phyloP scores from a whole-genome alignment of 2,329 filamentous ascomycete species.

The Fusarium cicatricum region DNA sequence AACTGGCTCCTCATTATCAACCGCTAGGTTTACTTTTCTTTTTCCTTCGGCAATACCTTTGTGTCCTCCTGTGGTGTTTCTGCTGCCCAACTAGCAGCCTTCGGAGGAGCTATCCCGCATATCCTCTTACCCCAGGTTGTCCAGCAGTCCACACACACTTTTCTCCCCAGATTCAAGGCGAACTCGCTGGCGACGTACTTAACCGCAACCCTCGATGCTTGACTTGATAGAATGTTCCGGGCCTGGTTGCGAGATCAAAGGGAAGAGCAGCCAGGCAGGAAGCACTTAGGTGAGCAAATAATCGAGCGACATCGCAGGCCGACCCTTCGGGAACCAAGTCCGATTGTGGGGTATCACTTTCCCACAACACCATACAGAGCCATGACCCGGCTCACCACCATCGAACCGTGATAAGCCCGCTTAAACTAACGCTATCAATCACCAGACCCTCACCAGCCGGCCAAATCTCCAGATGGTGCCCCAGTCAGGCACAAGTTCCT shows the following conservation, averaged over 20 bases:
- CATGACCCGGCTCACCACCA: conserved; percentile 22
- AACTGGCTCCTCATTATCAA: conserved; percentile 23
- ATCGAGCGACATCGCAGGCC: conserved; percentile 26
- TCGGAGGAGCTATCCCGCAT: conserved; percentile 24
- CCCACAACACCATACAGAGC: conserved; percentile 7
- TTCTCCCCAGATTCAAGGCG: conserved; percentile 32
- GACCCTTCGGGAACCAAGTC: conserved; percentile 21
- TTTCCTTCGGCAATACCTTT: conserved; percentile 24
- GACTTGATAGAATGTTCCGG: conserved; percentile 13
- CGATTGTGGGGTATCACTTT: conserved; percentile 34
- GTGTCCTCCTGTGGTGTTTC: conserved; percentile 6
- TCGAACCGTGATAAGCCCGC: conserved; percentile 37
- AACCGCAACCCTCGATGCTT: conserved; percentile 11
- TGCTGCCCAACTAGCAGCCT: conserved; percentile 12
- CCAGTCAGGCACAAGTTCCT: conserved; percentile 9
- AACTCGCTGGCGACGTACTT: conserved; percentile 17
- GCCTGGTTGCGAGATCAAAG: conserved; percentile 6
- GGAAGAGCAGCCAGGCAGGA: conserved; percentile 11
- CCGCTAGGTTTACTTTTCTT: conserved; percentile 24
- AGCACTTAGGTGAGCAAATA: conserved; percentile 7
- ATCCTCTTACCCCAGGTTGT: conserved; percentile 34
- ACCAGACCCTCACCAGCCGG: conserved; percentile 19
- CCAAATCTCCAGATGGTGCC: conserved; percentile 18
- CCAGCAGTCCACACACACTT: conserved; percentile 38
- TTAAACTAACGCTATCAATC: conserved; percentile 8